Base-by-base conservation (phyloP, 441 rosid genomes). In the Manihot esculenta region DNA sequence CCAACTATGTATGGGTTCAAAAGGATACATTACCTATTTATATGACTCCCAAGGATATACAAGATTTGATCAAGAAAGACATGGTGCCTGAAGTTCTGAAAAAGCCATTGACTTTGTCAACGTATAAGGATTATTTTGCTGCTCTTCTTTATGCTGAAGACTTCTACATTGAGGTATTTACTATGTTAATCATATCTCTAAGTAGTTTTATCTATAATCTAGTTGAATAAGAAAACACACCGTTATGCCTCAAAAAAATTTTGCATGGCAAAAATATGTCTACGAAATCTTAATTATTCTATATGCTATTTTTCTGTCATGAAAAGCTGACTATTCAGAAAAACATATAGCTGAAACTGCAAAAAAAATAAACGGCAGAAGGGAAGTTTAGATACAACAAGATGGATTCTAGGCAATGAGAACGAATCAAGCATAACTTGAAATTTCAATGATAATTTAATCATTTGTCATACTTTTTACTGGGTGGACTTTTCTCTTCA, bases 81-180 rank as follows among this genome's bases (percentile, higher is more conserved):
- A 56, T 33, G 45, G 73, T 78, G 45, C 83, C 77, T 50, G 14
- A 12, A n/a, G 69, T 81, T 73, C 77, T 84, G 33, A 20, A 30
- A 14, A 64, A 42, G 20, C 75, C 78, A 2, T 64, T 80, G 57
- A 66, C 75, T 69, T 64, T 77, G 12, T 76, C 75, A 7, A 80
- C 82, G 10, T 84, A 84, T 59, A 74, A 61, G 69, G 84, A 82
- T 35, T 72, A 68, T 62, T 80, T 82, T 69, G 74, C 82, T 24
- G 78, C 85, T 30, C 76, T 79, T 64, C 78, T 85, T 14, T 79
- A 78, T 75, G 80, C 85, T 0, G 86, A 79, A 67, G 84, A 81
- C 66, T 75, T 57, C 73, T 77, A 83, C 24, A 38, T 70, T 20
- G 78, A 79, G 84, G 87, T 79, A 57, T 24, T 1, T 54, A 11